Evolutionary conservation across 768 basidiomycete species (phyloP).

Genomic region (Boletus sensibilis): DNA sequence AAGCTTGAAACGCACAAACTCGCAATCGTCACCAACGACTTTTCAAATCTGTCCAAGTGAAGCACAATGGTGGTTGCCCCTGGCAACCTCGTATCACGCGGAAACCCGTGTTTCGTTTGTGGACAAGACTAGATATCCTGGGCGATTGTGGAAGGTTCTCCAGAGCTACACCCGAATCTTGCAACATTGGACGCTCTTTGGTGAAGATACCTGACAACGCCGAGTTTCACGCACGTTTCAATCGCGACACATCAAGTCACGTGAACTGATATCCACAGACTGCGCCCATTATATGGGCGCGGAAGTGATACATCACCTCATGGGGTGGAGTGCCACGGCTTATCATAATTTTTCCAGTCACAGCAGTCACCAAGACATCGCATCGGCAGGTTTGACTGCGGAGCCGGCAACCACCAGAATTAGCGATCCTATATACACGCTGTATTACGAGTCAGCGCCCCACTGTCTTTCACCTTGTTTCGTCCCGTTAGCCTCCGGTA

Average conservation of each 20-base stretch:
- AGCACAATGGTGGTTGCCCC: background rate
- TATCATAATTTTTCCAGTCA: background rate
- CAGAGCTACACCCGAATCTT: background rate
- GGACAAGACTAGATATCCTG: background rate
- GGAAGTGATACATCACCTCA: background rate
- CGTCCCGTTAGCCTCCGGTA: background rate
- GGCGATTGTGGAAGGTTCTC: background rate
- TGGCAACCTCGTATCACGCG: background rate
- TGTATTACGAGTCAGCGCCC: background rate
- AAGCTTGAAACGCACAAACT: background rate
- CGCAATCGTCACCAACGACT: no score
- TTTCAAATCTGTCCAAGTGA: background rate
- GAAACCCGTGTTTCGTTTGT: background rate
- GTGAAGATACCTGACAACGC: no score
- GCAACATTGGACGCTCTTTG: no score
- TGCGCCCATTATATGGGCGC: no score
- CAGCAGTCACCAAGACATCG: background rate
- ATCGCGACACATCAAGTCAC: background rate
- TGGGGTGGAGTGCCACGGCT: background rate
- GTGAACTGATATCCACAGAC: background rate
- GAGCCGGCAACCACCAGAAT: background rate
- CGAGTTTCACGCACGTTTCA: background rate
- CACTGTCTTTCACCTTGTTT: background rate
- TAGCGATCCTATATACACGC: constrained; percentile 12
- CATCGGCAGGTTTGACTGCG: background rate